Conservation (phyloP, 495 filamentous ascomycete genomes). For the Lophiotrema nucula region DNA sequence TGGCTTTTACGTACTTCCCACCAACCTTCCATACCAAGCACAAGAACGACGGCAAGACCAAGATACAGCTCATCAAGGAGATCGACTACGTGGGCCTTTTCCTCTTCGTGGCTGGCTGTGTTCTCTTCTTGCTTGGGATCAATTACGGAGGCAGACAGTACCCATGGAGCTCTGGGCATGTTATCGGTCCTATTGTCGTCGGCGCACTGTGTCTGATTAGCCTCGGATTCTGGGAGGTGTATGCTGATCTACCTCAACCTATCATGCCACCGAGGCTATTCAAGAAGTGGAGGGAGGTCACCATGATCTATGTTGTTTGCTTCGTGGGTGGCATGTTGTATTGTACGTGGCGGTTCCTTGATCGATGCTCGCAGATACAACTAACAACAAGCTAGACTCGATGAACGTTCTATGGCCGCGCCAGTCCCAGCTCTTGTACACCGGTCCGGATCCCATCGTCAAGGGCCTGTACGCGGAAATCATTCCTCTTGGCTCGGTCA, state of each 20-base stretch:
- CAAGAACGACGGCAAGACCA: constrained; percentile 1
- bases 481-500: constrained; percentile 29
- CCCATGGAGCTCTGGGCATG: constrained; percentile 9
- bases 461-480: constrained; percentile 29
- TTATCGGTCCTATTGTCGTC: constrained; percentile 14
- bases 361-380: neutral
- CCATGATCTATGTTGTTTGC: constrained; percentile 7
- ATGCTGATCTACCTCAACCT: constrained; percentile 4
- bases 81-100: constrained; percentile 10
- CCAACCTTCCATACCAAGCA: constrained; percentile 8
- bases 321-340: constrained; percentile 15
- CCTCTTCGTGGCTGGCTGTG: neutral
- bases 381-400: neutral
- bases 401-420: constrained; percentile 33
- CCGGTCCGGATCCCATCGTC: constrained; percentile 24
- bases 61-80: neutral
- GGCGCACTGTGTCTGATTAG: constrained; percentile 3
- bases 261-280: constrained; percentile 12
- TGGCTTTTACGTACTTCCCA: constrained; percentile 3
- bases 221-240: constrained; percentile 23
- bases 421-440: constrained; percentile 29
- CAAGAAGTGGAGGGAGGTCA: constrained; percentile 6
- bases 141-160: constrained; percentile 8
- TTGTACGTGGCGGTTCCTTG: neutral
- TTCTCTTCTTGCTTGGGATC: constrained; percentile 12